These are phyloP conservation scores for Fraxinus floribunda DNA, from an alignment of 305 asterid genomes.

Conservation along the genomic window DNA sequence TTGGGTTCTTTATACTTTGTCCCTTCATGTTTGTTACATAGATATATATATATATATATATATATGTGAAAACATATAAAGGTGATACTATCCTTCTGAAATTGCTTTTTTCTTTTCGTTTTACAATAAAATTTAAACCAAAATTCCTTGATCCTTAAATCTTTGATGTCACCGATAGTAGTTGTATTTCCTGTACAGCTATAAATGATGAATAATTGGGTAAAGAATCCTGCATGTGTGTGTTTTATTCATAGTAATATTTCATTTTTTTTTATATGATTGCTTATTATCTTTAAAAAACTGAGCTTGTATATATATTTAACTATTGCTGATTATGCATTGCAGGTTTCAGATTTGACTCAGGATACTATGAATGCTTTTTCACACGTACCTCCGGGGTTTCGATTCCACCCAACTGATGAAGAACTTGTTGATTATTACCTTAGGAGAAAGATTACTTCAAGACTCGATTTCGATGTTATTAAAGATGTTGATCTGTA, in stretches of 20 bases:
- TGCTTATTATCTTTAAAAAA: neutral
- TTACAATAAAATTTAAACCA: too few relatives aligned
- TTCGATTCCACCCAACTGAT: conserved; percentile 82
- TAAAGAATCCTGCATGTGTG: neutral
- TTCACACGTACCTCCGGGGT: conserved; percentile 80
- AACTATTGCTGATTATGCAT: neutral
- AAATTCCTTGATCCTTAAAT: neutral
- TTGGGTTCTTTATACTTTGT: neutral
- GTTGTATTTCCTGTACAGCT: neutral
- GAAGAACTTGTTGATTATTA: conserved; percentile 85
- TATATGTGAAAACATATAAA: neutral
- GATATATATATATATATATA: too few relatives aligned
- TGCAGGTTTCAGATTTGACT: conserved; percentile 24
- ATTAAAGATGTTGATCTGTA: conserved; percentile 79
- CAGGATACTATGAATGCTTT: conserved; percentile 45
- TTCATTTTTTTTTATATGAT: neutral
- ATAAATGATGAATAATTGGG: neutral
- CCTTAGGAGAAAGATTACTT: conserved; percentile 59
- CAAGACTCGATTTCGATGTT: conserved; percentile 56
- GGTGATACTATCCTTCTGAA: neutral
- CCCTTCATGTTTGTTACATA: neutral
- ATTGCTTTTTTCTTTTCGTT: neutral
- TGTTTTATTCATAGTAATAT: neutral
- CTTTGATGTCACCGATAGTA: neutral
- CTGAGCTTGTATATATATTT: neutral